These are phyloP conservation scores for Haematococcus lacustris DNA, from an alignment of 139 green algal species.

Conservation along the genomic window DNA sequence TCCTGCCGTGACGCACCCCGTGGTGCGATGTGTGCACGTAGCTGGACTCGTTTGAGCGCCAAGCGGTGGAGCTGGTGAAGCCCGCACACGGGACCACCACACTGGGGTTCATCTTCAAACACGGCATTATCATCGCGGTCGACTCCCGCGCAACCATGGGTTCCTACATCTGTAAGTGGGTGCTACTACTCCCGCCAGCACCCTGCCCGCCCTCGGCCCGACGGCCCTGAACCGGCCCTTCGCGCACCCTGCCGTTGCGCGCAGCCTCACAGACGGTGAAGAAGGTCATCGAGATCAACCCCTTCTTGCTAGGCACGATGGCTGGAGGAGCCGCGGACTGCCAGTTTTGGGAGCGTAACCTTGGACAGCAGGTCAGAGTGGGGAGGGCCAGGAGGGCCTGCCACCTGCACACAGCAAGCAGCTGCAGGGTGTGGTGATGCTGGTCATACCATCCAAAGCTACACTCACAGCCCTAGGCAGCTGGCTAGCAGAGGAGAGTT, in stretches of 20 bases:
- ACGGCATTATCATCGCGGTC: constrained; percentile 94
- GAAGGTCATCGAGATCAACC: constrained; percentile 99
- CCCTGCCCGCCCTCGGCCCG: no score
- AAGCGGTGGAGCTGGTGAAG: constrained; percentile 95
- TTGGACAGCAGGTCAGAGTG: constrained; percentile 65
- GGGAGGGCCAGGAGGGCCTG: no score
- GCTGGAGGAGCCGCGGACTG: constrained; percentile 96
- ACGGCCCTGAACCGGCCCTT: neutral
- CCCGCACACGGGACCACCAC: constrained; percentile 96
- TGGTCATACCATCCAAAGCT: neutral
- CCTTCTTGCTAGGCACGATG: constrained; percentile 97
- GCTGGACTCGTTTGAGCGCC: constrained; percentile 87
- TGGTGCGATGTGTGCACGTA: constrained; percentile 28
- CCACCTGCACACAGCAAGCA: neutral
- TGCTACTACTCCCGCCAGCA: no score
- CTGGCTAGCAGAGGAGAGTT: no score
- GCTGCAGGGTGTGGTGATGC: no score
- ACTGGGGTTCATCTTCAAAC: constrained; percentile 95
- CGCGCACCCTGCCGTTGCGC: neutral
- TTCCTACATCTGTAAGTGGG: constrained; percentile 92
- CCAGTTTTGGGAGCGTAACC: constrained; percentile 94
- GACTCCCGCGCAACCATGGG: constrained; percentile 95
- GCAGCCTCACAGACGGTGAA: constrained; percentile 92
- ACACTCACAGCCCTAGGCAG: neutral
- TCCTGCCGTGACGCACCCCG: no score